Conservation (phyloP, 352 stramenopile genomes). For the Phytophthora sp. region DNA sequence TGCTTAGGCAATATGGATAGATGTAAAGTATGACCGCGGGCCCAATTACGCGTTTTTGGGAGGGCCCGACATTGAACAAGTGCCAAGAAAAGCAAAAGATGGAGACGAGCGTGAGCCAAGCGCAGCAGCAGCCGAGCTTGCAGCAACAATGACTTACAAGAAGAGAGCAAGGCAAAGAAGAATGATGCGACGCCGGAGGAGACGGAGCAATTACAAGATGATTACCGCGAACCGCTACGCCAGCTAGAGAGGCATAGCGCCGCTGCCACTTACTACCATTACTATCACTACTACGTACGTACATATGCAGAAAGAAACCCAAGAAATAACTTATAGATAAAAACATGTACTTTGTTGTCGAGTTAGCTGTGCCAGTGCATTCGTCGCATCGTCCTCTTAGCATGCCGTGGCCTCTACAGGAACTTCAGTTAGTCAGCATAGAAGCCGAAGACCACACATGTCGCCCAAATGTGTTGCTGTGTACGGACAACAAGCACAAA, state of each 20-base stretch:
- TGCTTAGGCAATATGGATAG: conserved; percentile 39
- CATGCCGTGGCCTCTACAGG: too few relatives aligned
- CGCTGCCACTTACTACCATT: conserved; percentile 21
- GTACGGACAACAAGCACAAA: background rate
- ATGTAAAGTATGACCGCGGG: conserved; percentile 50
- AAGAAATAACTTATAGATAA: conserved; percentile 70
- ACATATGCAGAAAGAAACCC: conserved; percentile 27
- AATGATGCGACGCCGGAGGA: background rate
- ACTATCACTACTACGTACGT: conserved; percentile 29
- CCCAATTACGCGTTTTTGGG: conserved; percentile 22
- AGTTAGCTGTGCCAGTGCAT: background rate
- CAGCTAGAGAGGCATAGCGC: conserved; percentile 5
- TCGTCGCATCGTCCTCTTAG: too few relatives aligned
- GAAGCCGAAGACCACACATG: conserved; percentile 90
- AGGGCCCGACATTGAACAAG: conserved; percentile 33
- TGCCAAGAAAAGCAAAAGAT: conserved; percentile 13
- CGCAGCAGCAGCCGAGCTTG: background rate
- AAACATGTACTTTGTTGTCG: conserved; percentile 37
- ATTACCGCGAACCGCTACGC: conserved; percentile 7
- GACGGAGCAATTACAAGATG: conserved; percentile 1
- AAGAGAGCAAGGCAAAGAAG: background rate
- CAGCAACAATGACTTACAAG: background rate
- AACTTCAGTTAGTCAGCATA: conserved; percentile 84
- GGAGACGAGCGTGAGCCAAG: conserved; percentile 26
- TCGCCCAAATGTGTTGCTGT: conserved; percentile 89